Percentiles rank a stretch among this genome's conserved stretches.
phyloP scores from a whole-genome alignment of 2,329 filamentous ascomycete species.

The Colletotrichum cuscutae region DNA sequence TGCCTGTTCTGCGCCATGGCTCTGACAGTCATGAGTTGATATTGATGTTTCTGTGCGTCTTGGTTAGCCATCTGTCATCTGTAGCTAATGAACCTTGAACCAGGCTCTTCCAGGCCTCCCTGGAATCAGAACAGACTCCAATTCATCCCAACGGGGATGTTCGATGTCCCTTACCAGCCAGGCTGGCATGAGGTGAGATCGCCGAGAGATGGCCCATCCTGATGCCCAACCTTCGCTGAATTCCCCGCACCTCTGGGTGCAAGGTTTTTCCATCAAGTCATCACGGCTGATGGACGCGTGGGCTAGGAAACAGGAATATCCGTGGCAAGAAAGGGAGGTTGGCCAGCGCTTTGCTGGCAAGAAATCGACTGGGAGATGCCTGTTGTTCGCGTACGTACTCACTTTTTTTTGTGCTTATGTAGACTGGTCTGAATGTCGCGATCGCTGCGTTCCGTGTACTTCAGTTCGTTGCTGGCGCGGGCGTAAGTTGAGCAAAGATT shows the following conservation, averaged over 20 bases:
- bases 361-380: neutral
- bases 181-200: constrained; percentile 18
- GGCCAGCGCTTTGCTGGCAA: neutral
- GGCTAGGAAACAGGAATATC: neutral
- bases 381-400: constrained; percentile 5
- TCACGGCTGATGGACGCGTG: constrained; percentile 1
- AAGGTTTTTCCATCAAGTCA: constrained; percentile 24
- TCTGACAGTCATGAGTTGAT: constrained; percentile 37
- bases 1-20: constrained; percentile 38
- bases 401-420: neutral
- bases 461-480: constrained; percentile 11
- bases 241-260: constrained; percentile 24
- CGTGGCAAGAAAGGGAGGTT: neutral
- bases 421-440: neutral
- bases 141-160: constrained; percentile 32
- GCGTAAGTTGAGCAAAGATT: neutral
- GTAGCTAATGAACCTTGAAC: constrained; percentile 34
- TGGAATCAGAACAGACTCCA: constrained; percentile 3
- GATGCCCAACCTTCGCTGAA: constrained; percentile 16
- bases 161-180: constrained; percentile 23
- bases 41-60: constrained; percentile 28
- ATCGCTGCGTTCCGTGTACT: constrained; percentile 6
- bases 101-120: constrained; percentile 21
- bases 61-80: constrained; percentile 37
- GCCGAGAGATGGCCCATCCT: constrained; percentile 2